Evolutionary conservation across 306 rosid species (phyloP).

Genomic region (Hippophae tibetana): DNA sequence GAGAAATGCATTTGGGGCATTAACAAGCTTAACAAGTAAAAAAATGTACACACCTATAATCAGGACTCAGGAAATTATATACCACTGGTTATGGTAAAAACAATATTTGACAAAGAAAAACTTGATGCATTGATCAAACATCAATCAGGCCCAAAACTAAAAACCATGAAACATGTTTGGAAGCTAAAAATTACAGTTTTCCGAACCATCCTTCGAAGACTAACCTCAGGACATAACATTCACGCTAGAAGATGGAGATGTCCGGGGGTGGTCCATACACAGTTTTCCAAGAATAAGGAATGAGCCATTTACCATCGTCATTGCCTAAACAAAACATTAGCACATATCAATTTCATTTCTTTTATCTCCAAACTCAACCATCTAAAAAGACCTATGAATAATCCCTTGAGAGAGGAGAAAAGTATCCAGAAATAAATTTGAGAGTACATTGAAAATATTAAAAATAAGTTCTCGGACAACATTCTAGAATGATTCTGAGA

Average conservation of each 20-base stretch:
- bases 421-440: neutral
- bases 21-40: too few species aligned
- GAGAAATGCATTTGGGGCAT: too few species aligned
- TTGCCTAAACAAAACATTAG: slow-evolving; percentile 31
- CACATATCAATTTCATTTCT: neutral
- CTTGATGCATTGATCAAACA: too few species aligned
- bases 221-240: slow-evolving; percentile 8
- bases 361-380: neutral
- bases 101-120: too few species aligned
- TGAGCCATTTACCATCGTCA: slow-evolving; percentile 43
- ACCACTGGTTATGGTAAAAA: too few species aligned
- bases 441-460: too few species aligned
- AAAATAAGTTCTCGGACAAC: too few species aligned
- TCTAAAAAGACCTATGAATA: neutral
- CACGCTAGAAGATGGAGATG: slow-evolving; percentile 52
- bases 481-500: too few species aligned
- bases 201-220: neutral
- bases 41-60: too few species aligned
- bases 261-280: slow-evolving; percentile 88
- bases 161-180: too few species aligned
- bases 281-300: slow-evolving; percentile 75
- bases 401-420: neutral
- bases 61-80: too few species aligned
- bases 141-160: too few species aligned
- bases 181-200: neutral